Base-by-base conservation (phyloP, 2,329 filamentous ascomycete species). In the Sarocladiaceae sp. region DNA sequence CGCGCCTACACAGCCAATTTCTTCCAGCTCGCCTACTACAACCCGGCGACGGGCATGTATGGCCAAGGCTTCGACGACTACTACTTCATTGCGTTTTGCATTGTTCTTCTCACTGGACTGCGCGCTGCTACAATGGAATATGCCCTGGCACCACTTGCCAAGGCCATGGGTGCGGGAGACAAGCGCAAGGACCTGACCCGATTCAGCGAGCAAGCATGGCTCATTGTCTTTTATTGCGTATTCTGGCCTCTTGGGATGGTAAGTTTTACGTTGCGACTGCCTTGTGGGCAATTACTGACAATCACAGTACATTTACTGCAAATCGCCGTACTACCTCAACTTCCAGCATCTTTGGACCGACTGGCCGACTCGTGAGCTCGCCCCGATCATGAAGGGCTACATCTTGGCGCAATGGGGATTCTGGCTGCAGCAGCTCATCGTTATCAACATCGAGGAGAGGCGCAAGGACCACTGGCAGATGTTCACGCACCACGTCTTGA, bases 401-500 rank as follows among this genome's bases (percentile, higher is more conserved):
- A 89, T 96, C 62, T 78, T 99, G 28, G 86, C 86, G 13, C 92
- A 97, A 67, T 88, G 92, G 71, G 86, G 87, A 22, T 97, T 97
- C 69, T 97, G 90, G 87, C 70, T 97, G 46, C 93, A 97, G 72
- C 92, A 96, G 71, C 88, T 97, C 58, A 76, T 97, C 28, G 90
- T 97, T 53, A 90, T 97, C 66, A 87, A 97, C 70, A 91, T 97
- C 55, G 94, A 99, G 71, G 89, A 95, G 71, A 84, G 88, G 58
- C 83, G 94, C 63, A 97, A 97, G 73, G 94, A 99, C 62, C 87
- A 97, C 70, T 88, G 84, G 74, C 93, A 97, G 70, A 97, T 97
- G 94, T 84, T 97, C 59, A 86, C 84, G 17, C 94, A 97, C 69
- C 94, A 99, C 72, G 82, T 97, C 65, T 84, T 97, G 66, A 99